Conservation (phyloP, 2,329 filamentous ascomycete species). For the Colletotrichum karsti region DNA sequence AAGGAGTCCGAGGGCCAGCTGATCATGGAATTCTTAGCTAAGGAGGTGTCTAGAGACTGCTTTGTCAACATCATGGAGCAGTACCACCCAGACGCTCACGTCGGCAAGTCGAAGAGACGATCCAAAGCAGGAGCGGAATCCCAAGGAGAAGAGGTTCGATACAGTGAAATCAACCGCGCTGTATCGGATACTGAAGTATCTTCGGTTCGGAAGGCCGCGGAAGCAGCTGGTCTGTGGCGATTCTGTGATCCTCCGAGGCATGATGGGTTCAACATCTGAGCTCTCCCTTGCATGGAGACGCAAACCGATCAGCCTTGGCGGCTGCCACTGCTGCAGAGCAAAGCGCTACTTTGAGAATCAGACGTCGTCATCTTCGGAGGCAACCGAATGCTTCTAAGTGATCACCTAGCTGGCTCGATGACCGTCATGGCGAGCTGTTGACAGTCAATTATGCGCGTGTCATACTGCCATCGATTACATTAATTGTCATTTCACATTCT, state of each 20-base stretch:
- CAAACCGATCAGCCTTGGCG: neutral
- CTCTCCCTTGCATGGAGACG: neutral
- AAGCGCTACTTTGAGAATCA: too few species aligned
- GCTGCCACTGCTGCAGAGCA: neutral
- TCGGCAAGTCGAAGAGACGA: slow-evolving; percentile 71
- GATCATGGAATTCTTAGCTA: slow-evolving; percentile 81
- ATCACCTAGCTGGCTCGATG: too few species aligned
- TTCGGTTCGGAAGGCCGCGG: slow-evolving; percentile 72
- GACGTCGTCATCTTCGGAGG: too few species aligned
- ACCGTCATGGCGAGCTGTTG: too few species aligned
- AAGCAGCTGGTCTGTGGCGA: slow-evolving; percentile 78
- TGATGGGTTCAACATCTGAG: slow-evolving; percentile 59
- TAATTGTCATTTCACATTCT: too few species aligned
- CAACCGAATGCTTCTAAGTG: too few species aligned
- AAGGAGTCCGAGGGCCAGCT: slow-evolving; percentile 75
- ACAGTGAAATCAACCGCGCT: slow-evolving; percentile 81
- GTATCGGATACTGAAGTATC: slow-evolving; percentile 72
- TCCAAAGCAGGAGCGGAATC: slow-evolving; percentile 39
- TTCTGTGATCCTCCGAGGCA: slow-evolving; percentile 73
- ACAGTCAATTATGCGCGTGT: too few species aligned
- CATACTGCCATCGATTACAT: too few species aligned
- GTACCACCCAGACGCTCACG: slow-evolving; percentile 82
- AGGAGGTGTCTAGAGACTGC: slow-evolving; percentile 75
- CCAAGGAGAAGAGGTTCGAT: slow-evolving; percentile 62
- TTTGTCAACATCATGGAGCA: slow-evolving; percentile 93